Evolutionary conservation across 495 filamentous ascomycete species (phyloP).

Genomic region (Penicillium nucicola): DNA sequence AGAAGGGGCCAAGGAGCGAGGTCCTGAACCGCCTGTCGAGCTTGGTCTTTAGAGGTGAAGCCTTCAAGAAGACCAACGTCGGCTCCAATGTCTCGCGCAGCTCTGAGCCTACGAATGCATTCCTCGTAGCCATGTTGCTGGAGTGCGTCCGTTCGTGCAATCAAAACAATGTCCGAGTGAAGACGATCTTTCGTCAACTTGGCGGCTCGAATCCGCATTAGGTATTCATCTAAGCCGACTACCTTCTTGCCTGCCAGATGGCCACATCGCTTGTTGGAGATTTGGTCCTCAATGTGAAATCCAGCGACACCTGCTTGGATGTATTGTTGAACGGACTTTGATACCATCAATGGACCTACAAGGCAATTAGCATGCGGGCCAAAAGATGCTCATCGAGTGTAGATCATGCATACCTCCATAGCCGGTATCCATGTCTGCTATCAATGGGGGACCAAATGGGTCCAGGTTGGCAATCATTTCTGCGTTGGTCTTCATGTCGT

Average conservation of each 20-base stretch:
- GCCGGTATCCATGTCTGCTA: conserved; percentile 70
- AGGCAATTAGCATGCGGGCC: not conserved
- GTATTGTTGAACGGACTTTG: conserved; percentile 62
- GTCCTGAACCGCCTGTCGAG: conserved; percentile 48
- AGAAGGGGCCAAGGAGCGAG: conserved; percentile 57
- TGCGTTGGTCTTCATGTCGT: conserved; percentile 65
- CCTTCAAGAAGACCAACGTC: conserved; percentile 68
- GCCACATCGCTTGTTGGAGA: conserved; percentile 63
- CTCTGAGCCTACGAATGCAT: conserved; percentile 52
- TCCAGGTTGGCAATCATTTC: conserved; percentile 64
- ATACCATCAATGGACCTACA: conserved; percentile 58
- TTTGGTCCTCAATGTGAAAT: conserved; percentile 71
- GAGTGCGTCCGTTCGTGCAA: conserved; percentile 67
- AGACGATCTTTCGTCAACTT: conserved; percentile 45
- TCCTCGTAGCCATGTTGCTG: conserved; percentile 62
- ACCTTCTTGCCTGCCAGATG: conserved; percentile 61
- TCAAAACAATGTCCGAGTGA: conserved; percentile 60
- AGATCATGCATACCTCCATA: conserved; percentile 48
- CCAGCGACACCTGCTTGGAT: conserved; percentile 66
- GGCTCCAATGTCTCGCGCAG: conserved; percentile 54
- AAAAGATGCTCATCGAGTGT: not conserved
- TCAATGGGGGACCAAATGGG: conserved; percentile 54
- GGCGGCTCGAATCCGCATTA: conserved; percentile 54
- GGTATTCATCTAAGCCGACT: conserved; percentile 49
- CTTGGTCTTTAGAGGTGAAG: conserved; percentile 53